Base-by-base conservation (phyloP, 371 early-diverging fungal species). In the Actinomortierella wolfii region DNA sequence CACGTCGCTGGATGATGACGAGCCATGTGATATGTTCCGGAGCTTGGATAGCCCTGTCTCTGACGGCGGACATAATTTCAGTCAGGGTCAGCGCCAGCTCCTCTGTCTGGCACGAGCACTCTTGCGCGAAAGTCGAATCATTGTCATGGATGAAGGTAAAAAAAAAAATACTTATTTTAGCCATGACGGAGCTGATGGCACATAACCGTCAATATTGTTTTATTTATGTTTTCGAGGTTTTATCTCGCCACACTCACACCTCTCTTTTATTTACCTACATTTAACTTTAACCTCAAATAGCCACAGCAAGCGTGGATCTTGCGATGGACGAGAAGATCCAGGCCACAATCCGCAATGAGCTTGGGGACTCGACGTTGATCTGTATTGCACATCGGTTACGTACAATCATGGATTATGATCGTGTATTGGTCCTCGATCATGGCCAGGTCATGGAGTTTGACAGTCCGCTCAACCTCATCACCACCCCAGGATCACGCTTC, bases 341-440 rank as follows among this genome's bases (percentile, higher is more conserved):
- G 77, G 68, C 80, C 42, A 90, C 92, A 1, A 92, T 95, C 54
- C 80, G 93, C 24, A 60, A 78, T n/a, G 88, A 87, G 56, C 78
- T 86, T 61, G 67, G 76, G 1, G 63, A 79, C 42, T 82, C 83
- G 25, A 89, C 89, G 0, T 59, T 87, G 59, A 65, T 91, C 51
- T 83, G 84, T 44, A 86, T 91, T 46, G 91, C 91, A 15, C 91
- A 91, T 68, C 81, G 89, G 15, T 56, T 91, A 64, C 76, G 85
- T 49, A 92, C 93, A 1, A 82, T 95, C 39, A 89, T 94, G 56
- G 93, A 94, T 57, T 95, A 90, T 70, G 94, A 94, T 64, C 77
- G 79, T 7, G 83, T 94, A 18, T 56, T 94, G 24, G 93, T 93
- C 0, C 78, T 94, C 61, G 76, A 73, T 26, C 62, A 55, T 56